Conservation (phyloP, 495 filamentous ascomycete genomes). For the Aspergillus affinis region DNA sequence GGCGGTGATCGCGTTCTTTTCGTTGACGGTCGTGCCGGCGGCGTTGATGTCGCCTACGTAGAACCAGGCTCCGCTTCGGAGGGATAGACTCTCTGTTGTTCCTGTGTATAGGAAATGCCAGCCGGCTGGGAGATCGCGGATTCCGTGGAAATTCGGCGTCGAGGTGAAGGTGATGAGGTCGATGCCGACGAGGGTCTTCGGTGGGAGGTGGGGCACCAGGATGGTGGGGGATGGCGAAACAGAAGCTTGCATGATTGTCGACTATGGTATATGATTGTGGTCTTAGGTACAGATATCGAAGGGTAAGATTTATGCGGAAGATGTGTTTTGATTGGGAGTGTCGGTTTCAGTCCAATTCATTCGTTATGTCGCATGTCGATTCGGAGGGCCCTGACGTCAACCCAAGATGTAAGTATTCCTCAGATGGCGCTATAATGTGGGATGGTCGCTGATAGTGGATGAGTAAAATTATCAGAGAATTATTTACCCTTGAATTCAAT, state of each 20-base stretch:
- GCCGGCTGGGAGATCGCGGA: slow-evolving; percentile 56
- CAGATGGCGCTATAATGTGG: not conserved
- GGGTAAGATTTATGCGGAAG: not conserved
- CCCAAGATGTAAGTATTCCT: not conserved
- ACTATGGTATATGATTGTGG: not conserved
- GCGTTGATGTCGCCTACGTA: slow-evolving; percentile 40
- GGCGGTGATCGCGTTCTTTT: slow-evolving; percentile 13
- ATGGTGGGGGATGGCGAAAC: slow-evolving; percentile 43
- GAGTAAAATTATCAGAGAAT: not conserved
- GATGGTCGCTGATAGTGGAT: not conserved
- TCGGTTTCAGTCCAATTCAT: not conserved
- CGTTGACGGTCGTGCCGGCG: slow-evolving; percentile 15
- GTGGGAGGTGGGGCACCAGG: slow-evolving; percentile 47
- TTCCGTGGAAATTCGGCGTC: slow-evolving; percentile 56
- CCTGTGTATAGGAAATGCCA: slow-evolving; percentile 65
- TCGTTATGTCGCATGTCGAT: not conserved
- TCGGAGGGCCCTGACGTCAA: not conserved
- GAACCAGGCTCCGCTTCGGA: slow-evolving; percentile 64
- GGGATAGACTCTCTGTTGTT: slow-evolving; percentile 53
- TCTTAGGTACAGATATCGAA: not conserved
- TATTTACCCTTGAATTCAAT: not conserved
- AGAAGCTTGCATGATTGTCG: slow-evolving; percentile 19
- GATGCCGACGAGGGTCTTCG: slow-evolving; percentile 51
- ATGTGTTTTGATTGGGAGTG: too few relatives aligned
- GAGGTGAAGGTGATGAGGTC: slow-evolving; percentile 56